These are phyloP conservation scores for Aspergillus alliaceus DNA, from an alignment of 2,329 filamentous ascomycete species.

Conservation along the genomic window DNA sequence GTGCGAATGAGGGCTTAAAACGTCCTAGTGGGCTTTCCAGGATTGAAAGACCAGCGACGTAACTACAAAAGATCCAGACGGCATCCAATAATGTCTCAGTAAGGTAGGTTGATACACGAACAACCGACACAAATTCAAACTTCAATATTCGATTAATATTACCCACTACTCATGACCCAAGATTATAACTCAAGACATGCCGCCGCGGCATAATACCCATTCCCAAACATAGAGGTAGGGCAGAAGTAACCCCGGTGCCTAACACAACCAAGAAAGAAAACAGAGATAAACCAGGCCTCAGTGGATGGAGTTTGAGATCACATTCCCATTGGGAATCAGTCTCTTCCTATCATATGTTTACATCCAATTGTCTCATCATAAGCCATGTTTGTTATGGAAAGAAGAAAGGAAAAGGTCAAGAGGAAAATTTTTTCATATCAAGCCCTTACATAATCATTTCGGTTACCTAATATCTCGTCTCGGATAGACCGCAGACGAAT, in stretches of 20 bases:
- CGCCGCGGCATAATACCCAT: too few species aligned
- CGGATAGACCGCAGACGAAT: background rate
- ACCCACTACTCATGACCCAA: too few species aligned
- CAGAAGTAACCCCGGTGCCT: background rate
- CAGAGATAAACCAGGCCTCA: conserved; percentile 33
- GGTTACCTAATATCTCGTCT: conserved; percentile 15
- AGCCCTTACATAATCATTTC: conserved; percentile 2
- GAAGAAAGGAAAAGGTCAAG: conserved; percentile 11
- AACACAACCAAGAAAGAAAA: background rate
- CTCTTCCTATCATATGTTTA: conserved; percentile 49
- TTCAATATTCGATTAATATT: too few species aligned
- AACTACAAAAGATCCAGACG: too few species aligned
- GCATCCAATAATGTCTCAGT: too few species aligned
- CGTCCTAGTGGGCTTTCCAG: too few species aligned
- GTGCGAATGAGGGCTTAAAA: too few species aligned
- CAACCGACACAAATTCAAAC: too few species aligned
- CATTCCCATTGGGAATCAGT: conserved; percentile 40
- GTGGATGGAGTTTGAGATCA: conserved; percentile 45
- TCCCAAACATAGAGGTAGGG: background rate
- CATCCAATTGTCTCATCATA: conserved; percentile 46
- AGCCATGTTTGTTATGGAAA: conserved; percentile 31
- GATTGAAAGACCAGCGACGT: too few species aligned
- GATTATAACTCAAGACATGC: too few species aligned
- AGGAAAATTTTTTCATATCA: background rate
- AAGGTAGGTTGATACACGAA: too few species aligned